phyloP scores from a whole-genome alignment of 768 basidiomycete species.

The Tephrocybe sp. region DNA sequence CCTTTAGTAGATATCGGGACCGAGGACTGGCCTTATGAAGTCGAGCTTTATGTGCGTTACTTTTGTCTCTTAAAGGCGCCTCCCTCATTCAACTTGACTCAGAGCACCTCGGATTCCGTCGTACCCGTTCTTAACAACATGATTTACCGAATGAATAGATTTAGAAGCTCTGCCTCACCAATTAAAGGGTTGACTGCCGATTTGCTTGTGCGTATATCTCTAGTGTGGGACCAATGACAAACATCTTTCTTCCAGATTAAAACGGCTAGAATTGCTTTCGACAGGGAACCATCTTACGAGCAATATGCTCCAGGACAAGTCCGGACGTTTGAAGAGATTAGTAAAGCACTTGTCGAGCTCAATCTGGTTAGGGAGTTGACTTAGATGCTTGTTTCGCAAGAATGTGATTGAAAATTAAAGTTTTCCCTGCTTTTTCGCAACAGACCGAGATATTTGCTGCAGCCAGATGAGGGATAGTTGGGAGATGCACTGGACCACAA shows the following conservation, averaged over 20 bases:
- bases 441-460: too few relatives aligned
- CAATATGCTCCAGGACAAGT: conserved; percentile 57
- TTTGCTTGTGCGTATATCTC: conserved; percentile 57
- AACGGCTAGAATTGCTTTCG: conserved; percentile 67
- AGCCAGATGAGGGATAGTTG: too few relatives aligned
- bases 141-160: conserved; percentile 79
- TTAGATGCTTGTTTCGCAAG: neutral
- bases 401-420: too few relatives aligned
- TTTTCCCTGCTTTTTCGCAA: too few relatives aligned
- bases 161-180: conserved; percentile 73
- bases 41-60: conserved; percentile 57
- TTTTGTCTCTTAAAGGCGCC: neutral
- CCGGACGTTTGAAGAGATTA: conserved; percentile 22
- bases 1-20: conserved; percentile 56
- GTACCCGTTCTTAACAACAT: conserved; percentile 46
- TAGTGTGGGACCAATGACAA: neutral
- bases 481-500: too few relatives aligned
- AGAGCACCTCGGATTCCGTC: conserved; percentile 58
- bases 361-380: neutral
- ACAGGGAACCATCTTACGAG: conserved; percentile 43
- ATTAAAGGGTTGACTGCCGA: conserved; percentile 84
- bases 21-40: conserved; percentile 80
- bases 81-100: conserved; percentile 6
- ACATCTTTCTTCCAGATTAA: conserved; percentile 44
- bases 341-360: conserved; percentile 6